Evolutionary conservation across 176 grass and related monocot species (phyloP).

Genomic region (Zoysia japonica): DNA sequence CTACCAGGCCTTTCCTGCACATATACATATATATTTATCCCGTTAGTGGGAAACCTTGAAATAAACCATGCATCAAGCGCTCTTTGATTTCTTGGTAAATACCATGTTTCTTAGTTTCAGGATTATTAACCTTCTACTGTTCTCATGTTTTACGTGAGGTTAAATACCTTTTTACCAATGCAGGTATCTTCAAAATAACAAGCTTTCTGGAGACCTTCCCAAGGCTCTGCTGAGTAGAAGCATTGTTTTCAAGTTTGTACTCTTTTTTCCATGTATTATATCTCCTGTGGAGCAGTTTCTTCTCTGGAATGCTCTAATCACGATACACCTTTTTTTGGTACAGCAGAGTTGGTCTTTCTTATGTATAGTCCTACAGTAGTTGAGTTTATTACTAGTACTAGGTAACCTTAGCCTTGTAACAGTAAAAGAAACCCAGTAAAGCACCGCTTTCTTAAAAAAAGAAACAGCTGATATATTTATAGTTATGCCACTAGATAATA

Average conservation of each 20-base stretch:
- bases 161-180: constrained; percentile 30
- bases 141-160: constrained; percentile 12
- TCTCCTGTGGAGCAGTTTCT: constrained; percentile 7
- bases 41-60: neutral
- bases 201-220: constrained; percentile 65
- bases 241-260: constrained; percentile 59
- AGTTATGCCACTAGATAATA: neutral
- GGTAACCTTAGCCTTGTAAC: neutral
- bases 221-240: constrained; percentile 62
- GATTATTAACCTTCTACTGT: neutral
- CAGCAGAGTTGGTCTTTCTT: neutral
- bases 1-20: neutral
- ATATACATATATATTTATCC: neutral
- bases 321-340: neutral
- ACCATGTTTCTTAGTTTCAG: neutral
- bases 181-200: constrained; percentile 86
- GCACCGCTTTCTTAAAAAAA: neutral
- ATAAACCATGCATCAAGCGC: neutral
- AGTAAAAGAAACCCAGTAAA: neutral
- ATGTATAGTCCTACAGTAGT: neutral
- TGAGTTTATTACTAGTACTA: neutral
- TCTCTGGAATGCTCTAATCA: neutral
- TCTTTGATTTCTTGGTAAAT: neutral
- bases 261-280: neutral
- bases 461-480: neutral